phyloP scores from a whole-genome alignment of 2,329 filamentous ascomycete genomes.

The Fusarium sp. region DNA sequence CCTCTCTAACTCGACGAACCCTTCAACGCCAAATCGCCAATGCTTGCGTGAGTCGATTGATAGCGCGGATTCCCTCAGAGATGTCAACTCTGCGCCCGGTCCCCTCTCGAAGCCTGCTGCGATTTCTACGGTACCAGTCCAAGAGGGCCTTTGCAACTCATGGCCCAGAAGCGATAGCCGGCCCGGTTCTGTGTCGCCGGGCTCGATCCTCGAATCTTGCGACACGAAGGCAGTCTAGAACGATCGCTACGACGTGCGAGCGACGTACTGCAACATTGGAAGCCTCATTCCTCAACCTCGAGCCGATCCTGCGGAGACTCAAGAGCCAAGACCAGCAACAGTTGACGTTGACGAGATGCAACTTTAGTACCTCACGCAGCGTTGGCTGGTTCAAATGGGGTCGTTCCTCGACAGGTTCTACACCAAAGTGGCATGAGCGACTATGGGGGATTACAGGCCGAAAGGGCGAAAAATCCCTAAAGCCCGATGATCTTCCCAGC shows the following conservation, averaged over 20 bases:
- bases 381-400: conserved; percentile 38
- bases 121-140: conserved; percentile 79
- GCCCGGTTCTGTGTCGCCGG: conserved; percentile 32
- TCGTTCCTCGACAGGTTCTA: conserved; percentile 34
- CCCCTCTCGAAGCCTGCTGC: conserved; percentile 71
- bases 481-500: conserved; percentile 69
- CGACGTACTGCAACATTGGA: conserved; percentile 40
- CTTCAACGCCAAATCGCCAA: conserved; percentile 21
- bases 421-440: conserved; percentile 61
- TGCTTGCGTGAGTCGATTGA: conserved; percentile 28
- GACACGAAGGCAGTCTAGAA: conserved; percentile 25
- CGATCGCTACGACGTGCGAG: conserved; percentile 19
- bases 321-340: conserved; percentile 13
- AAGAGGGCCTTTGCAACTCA: conserved; percentile 65
- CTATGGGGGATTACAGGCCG: conserved; percentile 58
- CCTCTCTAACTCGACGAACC: conserved; percentile 2
- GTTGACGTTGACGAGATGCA: conserved; percentile 21
- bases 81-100: conserved; percentile 62
- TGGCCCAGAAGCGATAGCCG: conserved; percentile 43
- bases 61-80: conserved; percentile 34
- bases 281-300: conserved; percentile 46
- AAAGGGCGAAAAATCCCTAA: conserved; percentile 57
- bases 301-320: conserved; percentile 33
- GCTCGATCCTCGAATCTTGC: conserved; percentile 24
- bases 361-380: conserved; percentile 48